Conservation (phyloP, 306 rosid genomes). For the Prunus dulcis region DNA sequence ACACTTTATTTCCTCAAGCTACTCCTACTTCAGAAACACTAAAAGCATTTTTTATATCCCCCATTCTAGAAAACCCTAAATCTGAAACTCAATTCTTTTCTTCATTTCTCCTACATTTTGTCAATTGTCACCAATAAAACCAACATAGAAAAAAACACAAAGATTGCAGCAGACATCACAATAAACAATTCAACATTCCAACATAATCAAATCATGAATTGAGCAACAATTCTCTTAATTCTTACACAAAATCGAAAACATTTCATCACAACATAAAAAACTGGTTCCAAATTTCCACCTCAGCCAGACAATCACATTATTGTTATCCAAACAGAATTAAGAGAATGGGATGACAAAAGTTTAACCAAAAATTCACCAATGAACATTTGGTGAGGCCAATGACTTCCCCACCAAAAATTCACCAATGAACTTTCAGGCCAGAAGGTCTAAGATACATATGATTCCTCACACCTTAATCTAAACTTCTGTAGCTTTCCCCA, state of each 20-base stretch:
- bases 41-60: background rate
- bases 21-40: background rate
- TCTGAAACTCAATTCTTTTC: background rate
- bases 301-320: slow-evolving; percentile 9
- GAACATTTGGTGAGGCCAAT: too few relatives aligned
- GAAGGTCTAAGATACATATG: background rate
- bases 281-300: slow-evolving; percentile 4
- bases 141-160: background rate
- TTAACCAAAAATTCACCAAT: too few relatives aligned
- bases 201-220: slow-evolving; percentile 8
- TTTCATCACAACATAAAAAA: background rate
- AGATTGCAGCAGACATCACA: background rate
- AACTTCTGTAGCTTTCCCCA: background rate
- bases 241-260: background rate
- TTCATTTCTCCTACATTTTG: background rate
- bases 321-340: background rate
- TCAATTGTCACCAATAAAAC: background rate
- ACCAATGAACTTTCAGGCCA: background rate
- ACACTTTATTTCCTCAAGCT: background rate
- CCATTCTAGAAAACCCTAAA: background rate
- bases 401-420: too few relatives aligned
- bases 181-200: background rate
- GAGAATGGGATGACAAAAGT: too few relatives aligned
- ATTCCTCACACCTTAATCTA: background rate
- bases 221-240: background rate